Percentiles rank a stretch among this genome's conserved stretches.
Evolutionary conservation across 805 yeast species (phyloP).

Genomic region (Groenewaldozyma tartarivorans): DNA sequence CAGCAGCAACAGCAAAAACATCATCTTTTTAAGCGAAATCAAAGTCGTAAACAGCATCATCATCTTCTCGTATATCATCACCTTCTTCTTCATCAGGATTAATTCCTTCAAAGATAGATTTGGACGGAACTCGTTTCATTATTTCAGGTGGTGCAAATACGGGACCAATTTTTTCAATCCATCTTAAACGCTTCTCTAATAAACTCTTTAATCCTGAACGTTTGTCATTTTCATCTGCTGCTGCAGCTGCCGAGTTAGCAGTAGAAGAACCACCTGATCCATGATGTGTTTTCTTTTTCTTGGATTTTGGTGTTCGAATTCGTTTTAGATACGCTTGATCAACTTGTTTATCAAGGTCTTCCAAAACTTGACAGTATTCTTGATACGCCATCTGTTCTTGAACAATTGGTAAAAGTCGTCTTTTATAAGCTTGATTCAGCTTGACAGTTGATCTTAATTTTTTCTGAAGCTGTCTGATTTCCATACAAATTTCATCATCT

Average conservation of each 20-base stretch:
- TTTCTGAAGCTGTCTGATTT: slow-evolving; percentile 62
- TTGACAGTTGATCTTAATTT: slow-evolving; percentile 52
- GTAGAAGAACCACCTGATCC: slow-evolving; percentile 10
- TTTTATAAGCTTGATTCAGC: slow-evolving; percentile 60
- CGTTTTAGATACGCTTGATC: slow-evolving; percentile 88
- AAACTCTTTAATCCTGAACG: slow-evolving; percentile 66
- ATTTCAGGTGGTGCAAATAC: slow-evolving; percentile 56
- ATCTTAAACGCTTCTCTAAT: slow-evolving; percentile 74
- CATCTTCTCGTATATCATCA: slow-evolving; percentile 27
- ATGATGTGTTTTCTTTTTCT: slow-evolving; percentile 34
- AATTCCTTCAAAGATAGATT: slow-evolving; percentile 44
- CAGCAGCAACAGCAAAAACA: not conserved
- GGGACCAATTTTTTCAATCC: slow-evolving; percentile 88
- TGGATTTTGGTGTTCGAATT: slow-evolving; percentile 58
- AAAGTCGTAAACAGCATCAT: slow-evolving; percentile 3
- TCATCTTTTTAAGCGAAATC: not conserved
- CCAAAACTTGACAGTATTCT: slow-evolving; percentile 81
- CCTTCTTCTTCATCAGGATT: slow-evolving; percentile 35
- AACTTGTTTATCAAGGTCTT: slow-evolving; percentile 91
- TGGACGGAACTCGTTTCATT: slow-evolving; percentile 69
- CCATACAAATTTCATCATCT: slow-evolving; percentile 90
- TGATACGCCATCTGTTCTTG: slow-evolving; percentile 92
- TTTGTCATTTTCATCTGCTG: slow-evolving; percentile 29
- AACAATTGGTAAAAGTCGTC: slow-evolving; percentile 55
- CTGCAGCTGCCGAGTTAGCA: slow-evolving; percentile 13